phyloP scores from a whole-genome alignment of 768 basidiomycete species.

The Panaeolus papilionaceus region DNA sequence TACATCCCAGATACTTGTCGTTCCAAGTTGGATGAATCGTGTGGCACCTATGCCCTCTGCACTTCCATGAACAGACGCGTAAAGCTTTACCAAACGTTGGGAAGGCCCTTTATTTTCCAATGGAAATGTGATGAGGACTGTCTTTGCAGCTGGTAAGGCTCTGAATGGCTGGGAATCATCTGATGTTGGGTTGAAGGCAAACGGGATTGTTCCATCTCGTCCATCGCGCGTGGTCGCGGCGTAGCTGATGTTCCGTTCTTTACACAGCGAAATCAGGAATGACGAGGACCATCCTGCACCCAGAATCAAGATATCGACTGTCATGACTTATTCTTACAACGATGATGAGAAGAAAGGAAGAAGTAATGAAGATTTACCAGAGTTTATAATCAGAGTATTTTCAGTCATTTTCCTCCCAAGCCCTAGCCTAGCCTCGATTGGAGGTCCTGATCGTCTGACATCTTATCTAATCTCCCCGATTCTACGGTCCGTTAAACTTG shows the following conservation, averaged over 20 bases:
- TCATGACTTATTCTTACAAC: conserved; percentile 18
- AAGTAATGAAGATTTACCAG: background rate
- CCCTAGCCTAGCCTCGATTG: background rate
- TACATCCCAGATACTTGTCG: conserved; percentile 68
- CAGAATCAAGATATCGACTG: conserved; percentile 63
- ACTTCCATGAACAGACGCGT: conserved; percentile 41
- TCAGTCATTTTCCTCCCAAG: background rate
- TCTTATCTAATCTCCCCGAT: conserved; percentile 2
- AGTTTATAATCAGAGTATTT: background rate
- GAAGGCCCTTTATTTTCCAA: conserved; percentile 54
- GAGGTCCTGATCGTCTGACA: background rate
- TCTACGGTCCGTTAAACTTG: background rate
- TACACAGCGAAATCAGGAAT: conserved; percentile 64
- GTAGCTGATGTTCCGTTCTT: conserved; percentile 43
- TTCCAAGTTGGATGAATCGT: conserved; percentile 66
- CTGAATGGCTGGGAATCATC: conserved; percentile 50
- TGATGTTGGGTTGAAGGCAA: conserved; percentile 59
- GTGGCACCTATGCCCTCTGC: conserved; percentile 25
- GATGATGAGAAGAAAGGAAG: conserved; percentile 2
- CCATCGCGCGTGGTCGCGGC: conserved; percentile 65
- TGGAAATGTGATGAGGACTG: conserved; percentile 64
- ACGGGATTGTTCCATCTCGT: conserved; percentile 52
- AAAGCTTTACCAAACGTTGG: conserved; percentile 51
- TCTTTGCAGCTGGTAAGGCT: conserved; percentile 56
- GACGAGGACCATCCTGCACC: conserved; percentile 72